These are phyloP conservation scores for Laguncularia racemosa DNA, from an alignment of 345 rosid genomes.

Conservation along the genomic window DNA sequence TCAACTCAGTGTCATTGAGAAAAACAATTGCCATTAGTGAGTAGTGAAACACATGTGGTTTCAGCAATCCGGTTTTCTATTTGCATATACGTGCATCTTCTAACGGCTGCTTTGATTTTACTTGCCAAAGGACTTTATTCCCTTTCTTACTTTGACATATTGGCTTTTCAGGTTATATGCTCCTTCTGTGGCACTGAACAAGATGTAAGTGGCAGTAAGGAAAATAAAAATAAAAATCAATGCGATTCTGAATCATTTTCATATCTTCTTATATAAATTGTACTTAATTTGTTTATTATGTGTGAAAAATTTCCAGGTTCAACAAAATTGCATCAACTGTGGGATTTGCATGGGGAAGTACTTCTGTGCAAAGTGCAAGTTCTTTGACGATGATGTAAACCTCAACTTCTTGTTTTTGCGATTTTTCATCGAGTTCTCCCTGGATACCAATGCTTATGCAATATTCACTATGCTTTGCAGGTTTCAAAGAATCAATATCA, in stretches of 20 bases:
- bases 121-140: not conserved
- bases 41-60: too few species aligned
- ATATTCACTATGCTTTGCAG: slow-evolving; percentile 19
- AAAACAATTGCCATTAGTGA: too few species aligned
- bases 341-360: slow-evolving; percentile 69
- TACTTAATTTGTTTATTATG: slow-evolving; percentile 1
- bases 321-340: slow-evolving; percentile 44
- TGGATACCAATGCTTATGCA: not conserved
- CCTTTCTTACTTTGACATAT: not conserved
- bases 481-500: slow-evolving; percentile 55
- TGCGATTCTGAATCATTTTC: not conserved
- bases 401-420: not conserved
- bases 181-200: slow-evolving; percentile 52
- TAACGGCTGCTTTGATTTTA: not conserved
- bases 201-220: slow-evolving; percentile 34
- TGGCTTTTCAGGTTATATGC: slow-evolving; percentile 50
- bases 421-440: not conserved
- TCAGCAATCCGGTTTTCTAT: not conserved
- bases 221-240: not conserved
- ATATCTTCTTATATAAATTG: not conserved
- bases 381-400: slow-evolving; percentile 59
- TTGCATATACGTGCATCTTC: not conserved
- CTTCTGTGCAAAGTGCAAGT: slow-evolving; percentile 56
- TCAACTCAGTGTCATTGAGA: too few species aligned
- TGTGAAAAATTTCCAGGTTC: slow-evolving; percentile 27